Evolutionary conservation across 345 rosid genomes (phyloP).

Genomic region (Sonneratia alba): DNA sequence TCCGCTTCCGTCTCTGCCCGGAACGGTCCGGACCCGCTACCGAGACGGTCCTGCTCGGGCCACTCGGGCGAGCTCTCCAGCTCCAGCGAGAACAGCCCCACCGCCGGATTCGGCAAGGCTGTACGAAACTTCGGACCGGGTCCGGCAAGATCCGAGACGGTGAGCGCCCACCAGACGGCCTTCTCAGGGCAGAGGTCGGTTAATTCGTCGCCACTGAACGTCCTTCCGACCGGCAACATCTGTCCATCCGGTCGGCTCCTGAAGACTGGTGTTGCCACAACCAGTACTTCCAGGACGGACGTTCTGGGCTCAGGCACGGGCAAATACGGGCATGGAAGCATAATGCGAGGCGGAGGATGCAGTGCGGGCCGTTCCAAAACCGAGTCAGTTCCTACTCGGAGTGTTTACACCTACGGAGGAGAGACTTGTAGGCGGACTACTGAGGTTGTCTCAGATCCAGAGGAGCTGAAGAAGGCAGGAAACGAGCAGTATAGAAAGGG

Average conservation of each 20-base stretch:
- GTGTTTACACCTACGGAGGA: constrained; percentile 5
- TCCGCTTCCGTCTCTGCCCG: constrained; percentile 76
- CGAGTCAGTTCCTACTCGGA: background rate
- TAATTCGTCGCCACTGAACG: constrained; percentile 44
- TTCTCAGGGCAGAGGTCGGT: constrained; percentile 44
- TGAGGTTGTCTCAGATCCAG: constrained; percentile 31
- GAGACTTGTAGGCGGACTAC: constrained; percentile 12
- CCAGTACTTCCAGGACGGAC: constrained; percentile 26
- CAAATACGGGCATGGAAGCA: constrained; percentile 83
- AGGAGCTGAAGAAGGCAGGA: constrained; percentile 62
- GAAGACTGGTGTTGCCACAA: constrained; percentile 52
- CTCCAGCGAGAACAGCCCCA: constrained; percentile 48
- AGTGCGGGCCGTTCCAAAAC: constrained; percentile 1
- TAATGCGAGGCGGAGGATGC: constrained; percentile 50
- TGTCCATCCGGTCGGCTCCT: constrained; percentile 69
- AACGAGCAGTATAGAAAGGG: constrained; percentile 79
- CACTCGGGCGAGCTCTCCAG: constrained; percentile 28
- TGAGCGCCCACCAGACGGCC: constrained; percentile 25
- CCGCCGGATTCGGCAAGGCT: constrained; percentile 18
- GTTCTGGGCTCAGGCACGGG: constrained; percentile 71
- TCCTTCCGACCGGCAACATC: constrained; percentile 76
- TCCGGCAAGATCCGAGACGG: constrained; percentile 39
- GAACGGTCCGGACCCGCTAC: constrained; percentile 17
- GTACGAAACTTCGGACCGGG: constrained; percentile 23
- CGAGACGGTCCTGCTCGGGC: constrained; percentile 35